Base-by-base conservation (phyloP, 1,284 basidiomycete genomes). In the Earliella scabrosa region DNA sequence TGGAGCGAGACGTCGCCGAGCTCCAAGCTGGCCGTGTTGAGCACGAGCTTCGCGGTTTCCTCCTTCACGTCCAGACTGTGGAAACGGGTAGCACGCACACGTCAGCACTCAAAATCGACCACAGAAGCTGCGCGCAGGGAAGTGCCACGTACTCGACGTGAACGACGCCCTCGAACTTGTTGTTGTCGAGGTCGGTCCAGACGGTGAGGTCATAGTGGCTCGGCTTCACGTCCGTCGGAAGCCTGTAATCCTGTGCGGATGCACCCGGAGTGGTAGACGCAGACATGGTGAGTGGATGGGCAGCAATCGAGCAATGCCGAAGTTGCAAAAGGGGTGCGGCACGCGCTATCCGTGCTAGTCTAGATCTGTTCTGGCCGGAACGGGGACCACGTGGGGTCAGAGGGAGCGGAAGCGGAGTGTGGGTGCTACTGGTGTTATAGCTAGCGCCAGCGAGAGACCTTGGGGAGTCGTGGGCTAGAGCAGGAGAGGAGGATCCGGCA, bases 181-280 rank as follows among this genome's bases (percentile, higher is more conserved):
- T 78, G 23, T 81, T 80, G 58, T 90, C 81, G 50, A 98, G 82
- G 74, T 97, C 91, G 3, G 95, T 96, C 71, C 83, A 88, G 73
- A 97, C 78, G 45, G 86, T 88, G 49, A 97, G 73, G 66, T 89
- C 91, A 75, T 97, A 98, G 73, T 96, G 93, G 24, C 75, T 81
- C 20, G 93, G 89, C 63, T 81, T 84, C 56, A 93, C 86, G 64
- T 87, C 78, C 10, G 81, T 82, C 11, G 93, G 93, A 47, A 97
- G 83, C 63, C 93, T 86, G 73, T 88, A 92, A 59, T 85, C 78
- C 73, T 54, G 55, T 29, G 32, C 32, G n/a, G 58, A 26, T 4
- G 50, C 35, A 21, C 38, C 32, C 1, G 45, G 20, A 11, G 55
- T 20, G 20, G 41, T 21, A 38, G 54, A 56, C 40, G 54, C 54